Conservation (phyloP, 495 filamentous ascomycete genomes). For the Penicillium coprophilum region DNA sequence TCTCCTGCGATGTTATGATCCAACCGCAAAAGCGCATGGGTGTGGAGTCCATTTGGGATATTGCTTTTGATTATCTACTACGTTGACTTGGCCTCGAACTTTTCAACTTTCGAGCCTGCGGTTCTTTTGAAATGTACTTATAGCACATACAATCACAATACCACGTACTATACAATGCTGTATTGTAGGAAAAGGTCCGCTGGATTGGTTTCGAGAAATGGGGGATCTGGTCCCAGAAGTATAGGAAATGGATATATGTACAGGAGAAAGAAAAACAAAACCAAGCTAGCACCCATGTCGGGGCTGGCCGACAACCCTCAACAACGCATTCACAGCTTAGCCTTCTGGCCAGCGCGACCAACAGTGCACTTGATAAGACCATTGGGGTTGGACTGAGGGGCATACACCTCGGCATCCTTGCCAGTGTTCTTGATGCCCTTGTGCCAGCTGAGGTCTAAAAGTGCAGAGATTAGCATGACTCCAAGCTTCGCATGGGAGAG, state of each 20-base stretch:
- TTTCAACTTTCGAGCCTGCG: conserved; percentile 13
- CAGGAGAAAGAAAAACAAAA: conserved; percentile 16
- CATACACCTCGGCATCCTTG: conserved; percentile 94
- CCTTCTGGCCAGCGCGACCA: conserved; percentile 53
- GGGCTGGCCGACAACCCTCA: conserved; percentile 2
- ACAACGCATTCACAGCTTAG: conserved; percentile 37
- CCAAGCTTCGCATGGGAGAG: not conserved
- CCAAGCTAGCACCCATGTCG: conserved; percentile 7
- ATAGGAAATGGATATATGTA: conserved; percentile 30
- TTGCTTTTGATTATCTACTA: conserved; percentile 26
- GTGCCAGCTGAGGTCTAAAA: conserved; percentile 88
- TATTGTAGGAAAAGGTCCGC: not conserved
- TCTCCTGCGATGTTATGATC: conserved; percentile 33
- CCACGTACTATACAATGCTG: conserved; percentile 4
- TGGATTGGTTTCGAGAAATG: conserved; percentile 1
- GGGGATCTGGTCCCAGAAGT: conserved; percentile 18
- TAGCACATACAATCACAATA: conserved; percentile 15
- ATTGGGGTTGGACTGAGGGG: conserved; percentile 88
- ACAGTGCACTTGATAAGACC: conserved; percentile 96
- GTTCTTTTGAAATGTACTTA: conserved; percentile 15
- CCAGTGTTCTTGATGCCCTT: conserved; percentile 96
- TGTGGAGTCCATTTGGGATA: conserved; percentile 43
- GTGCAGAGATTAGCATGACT: conserved; percentile 21
- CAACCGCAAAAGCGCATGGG: conserved; percentile 50
- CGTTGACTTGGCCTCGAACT: conserved; percentile 9